Base-by-base conservation (phyloP, 2,329 filamentous ascomycete species). In the Polychaeton citri region DNA sequence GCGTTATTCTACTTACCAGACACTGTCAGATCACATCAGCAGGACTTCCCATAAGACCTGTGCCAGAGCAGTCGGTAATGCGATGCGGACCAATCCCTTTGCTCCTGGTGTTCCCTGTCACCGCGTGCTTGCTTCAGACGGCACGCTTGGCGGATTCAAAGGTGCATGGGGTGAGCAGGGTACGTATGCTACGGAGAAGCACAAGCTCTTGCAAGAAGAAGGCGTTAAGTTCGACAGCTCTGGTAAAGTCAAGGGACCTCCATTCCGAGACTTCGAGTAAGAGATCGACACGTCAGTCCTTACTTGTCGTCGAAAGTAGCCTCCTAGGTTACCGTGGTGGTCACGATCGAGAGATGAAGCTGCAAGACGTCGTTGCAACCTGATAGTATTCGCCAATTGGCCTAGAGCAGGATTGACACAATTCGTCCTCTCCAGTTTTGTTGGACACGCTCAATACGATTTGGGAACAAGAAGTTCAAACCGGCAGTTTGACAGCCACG, bases 81-180 rank as follows among this genome's bases (percentile, higher is more conserved):
- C 59, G 0, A 55, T 64, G 46, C 47, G 59, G 12, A 59, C 57
- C 35, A 63, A 63, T 35, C 59, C 60, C 0, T 63, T 61, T 32
- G 60, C 61, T 6, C 61, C 61, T 1, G 52, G 57, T 13, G 60
- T 64, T 4, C 61, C 61, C 1, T 64, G 61, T 33, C 61, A 64
- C 41, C 46, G 61, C 3, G 52, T 59, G 5, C 36, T 60, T 33
- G 55, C 56, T 10, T 47, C 47, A 12, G 53, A 53, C 33, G 53
- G 54, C 9, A 46, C 53, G 5, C 52, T 72, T 15, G 67, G 69
- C 12, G 69, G 69, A 8, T 72, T 71, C 46, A 61, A 64, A 24
- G 69, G 69, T 10, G 55, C 58, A 21, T 66, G 66, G 65, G 59
- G 61, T 18, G 61, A 63, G 38, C 53, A 61, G n/a, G 62, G 61